These are phyloP conservation scores for Houttuynia cordata DNA, from an alignment of 164 flowering plant genomes.

Conservation along the genomic window DNA sequence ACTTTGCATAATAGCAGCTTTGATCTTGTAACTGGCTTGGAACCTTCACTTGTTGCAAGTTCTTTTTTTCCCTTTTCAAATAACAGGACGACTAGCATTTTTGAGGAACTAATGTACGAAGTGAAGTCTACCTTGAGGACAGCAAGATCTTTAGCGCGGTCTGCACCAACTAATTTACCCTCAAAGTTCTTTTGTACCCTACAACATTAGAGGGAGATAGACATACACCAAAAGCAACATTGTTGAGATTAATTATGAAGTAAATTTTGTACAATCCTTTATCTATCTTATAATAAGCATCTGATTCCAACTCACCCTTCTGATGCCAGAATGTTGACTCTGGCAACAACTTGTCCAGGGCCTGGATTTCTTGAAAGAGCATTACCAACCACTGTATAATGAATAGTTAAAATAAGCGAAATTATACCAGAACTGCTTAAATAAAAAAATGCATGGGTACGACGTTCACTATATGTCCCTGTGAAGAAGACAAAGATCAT, in stretches of 20 bases:
- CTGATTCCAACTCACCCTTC: slow-evolving; percentile 50
- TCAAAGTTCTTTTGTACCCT: slow-evolving; percentile 93
- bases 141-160: slow-evolving; percentile 89
- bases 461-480: no score
- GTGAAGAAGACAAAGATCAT: no score
- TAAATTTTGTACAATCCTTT: background rate
- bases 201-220: background rate
- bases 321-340: slow-evolving; percentile 80
- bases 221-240: no score
- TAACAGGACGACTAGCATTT: background rate
- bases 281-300: background rate
- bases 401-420: background rate
- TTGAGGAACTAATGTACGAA: background rate
- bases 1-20: no score
- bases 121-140: slow-evolving; percentile 57
- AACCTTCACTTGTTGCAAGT: background rate
- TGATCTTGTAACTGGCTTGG: background rate
- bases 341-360: slow-evolving; percentile 81
- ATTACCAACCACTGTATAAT: slow-evolving; percentile 63
- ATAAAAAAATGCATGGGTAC: no score
- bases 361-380: slow-evolving; percentile 75
- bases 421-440: no score
- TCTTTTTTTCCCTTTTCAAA: background rate
- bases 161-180: slow-evolving; percentile 85
- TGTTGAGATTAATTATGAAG: no score